Evolutionary conservation across 2,329 filamentous ascomycete genomes (phyloP), one percentile per base, ranked within the genome.

Genomic region (Huntiella moniliformis): DNA sequence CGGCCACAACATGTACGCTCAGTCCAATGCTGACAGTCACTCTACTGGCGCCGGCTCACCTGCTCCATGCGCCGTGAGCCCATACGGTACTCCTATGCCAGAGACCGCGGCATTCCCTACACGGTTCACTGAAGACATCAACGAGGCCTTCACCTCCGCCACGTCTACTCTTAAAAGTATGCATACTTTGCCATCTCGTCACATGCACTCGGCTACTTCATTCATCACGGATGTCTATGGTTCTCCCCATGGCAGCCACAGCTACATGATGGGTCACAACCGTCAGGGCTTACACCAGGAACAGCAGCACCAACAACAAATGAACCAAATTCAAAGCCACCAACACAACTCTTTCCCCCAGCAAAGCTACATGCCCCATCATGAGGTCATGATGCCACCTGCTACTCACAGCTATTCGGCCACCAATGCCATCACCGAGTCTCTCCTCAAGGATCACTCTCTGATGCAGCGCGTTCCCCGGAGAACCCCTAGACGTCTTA

Each of bases 401-500:
- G 31, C 40, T 40, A 13, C 38, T 38, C 22, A 16, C 6, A 34
- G 8, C 34, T 37, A 43, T 59, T 16, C 54, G 60, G 28, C 39
- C 11, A 16, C 43, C 8, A n/a, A 22, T 6, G 44, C 28, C 6
- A 33, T 48, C 3, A 22, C 41, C 6, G 46, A 48, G 31, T 36
- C 22, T 3, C 17, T 49, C 5, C 38, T 49, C 28, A 40, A 34
- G 5, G 43, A 49, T 11, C 40, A 37, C 16, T 36, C 38, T 5
- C 35, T 47, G 12, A 40, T 38, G 12, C 36, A 47, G 47, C 52
- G 53, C 33, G 58, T 54, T 50, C 58, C 56, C 12, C 61, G 56
- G 52, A 58, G 60, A 52, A 56, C 60, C 10, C 61, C 65, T 13
- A 66, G 73, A 38, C 70, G 69, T 54, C 66, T 71, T 53, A 79